Evolutionary conservation across 345 rosid genomes (phyloP).

Genomic region (Lagerstroemia speciosa): DNA sequence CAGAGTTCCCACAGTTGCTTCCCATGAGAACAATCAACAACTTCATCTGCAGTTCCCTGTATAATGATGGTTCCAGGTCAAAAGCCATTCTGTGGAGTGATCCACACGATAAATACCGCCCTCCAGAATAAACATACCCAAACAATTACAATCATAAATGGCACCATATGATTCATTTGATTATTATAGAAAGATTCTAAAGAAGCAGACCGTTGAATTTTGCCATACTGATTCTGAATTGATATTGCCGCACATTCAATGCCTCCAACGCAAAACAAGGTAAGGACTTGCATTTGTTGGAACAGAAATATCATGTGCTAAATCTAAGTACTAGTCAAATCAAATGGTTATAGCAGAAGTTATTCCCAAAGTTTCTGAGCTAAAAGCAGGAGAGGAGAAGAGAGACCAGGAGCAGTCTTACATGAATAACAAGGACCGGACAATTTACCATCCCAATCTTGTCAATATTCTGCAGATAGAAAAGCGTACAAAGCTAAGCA

Average conservation of each 20-base stretch:
- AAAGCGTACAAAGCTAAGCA: neutral
- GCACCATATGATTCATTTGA: neutral
- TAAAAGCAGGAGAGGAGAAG: slow-evolving; percentile 1
- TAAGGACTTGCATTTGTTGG: neutral
- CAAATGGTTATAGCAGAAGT: neutral
- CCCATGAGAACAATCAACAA: slow-evolving; percentile 85
- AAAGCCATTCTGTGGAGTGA: slow-evolving; percentile 2
- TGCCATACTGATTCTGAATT: neutral
- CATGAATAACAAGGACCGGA: slow-evolving; percentile 80
- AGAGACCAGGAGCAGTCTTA: slow-evolving; percentile 25
- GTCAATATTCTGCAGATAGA: slow-evolving; percentile 67
- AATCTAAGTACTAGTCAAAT: neutral
- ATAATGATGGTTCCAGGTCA: slow-evolving; percentile 5
- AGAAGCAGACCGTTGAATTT: neutral
- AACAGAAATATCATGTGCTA: neutral
- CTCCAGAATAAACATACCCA: neutral
- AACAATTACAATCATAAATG: neutral
- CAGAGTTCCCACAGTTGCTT: slow-evolving; percentile 78
- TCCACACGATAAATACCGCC: neutral
- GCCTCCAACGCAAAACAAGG: neutral
- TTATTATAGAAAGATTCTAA: neutral
- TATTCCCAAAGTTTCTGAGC: neutral
- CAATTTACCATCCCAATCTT: slow-evolving; percentile 70
- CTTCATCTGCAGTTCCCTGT: slow-evolving; percentile 86
- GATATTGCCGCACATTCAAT: neutral